phyloP scores from a whole-genome alignment of 1,284 basidiomycete genomes.

The Pseudozyma flocculosa region DNA sequence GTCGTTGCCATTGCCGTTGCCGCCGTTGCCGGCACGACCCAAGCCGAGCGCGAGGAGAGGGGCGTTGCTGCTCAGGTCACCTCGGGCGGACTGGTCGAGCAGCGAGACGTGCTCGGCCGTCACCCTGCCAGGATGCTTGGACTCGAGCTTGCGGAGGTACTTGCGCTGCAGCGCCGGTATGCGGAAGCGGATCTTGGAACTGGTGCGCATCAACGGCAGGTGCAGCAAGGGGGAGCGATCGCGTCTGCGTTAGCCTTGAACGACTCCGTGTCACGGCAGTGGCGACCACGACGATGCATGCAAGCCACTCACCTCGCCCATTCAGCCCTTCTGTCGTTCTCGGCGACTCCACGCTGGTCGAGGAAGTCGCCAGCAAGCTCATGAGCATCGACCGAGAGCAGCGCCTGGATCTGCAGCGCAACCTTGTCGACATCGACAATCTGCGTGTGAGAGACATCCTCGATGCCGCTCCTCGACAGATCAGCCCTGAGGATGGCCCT shows the following conservation, averaged over 20 bases:
- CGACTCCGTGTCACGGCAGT: no score
- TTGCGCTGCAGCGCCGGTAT: conserved; percentile 26
- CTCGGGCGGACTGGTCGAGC: neutral
- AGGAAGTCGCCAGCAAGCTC: conserved; percentile 11
- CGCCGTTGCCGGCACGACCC: no score
- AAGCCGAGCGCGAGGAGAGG: neutral
- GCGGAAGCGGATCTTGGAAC: conserved; percentile 12
- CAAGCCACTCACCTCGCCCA: conserved; percentile 6
- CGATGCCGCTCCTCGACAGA: neutral
- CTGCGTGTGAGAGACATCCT: neutral
- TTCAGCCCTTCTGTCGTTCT: neutral
- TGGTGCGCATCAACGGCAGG: neutral
- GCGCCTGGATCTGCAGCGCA: conserved; percentile 8
- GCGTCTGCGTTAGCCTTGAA: no score
- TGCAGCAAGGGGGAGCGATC: no score
- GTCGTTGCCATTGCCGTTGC: neutral
- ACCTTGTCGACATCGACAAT: neutral
- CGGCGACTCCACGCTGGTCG: conserved; percentile 7
- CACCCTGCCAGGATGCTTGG: conserved; percentile 7
- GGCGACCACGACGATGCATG: no score
- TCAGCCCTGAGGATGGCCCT: neutral
- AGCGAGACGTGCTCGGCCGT: conserved; percentile 1
- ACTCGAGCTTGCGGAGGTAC: conserved; percentile 17
- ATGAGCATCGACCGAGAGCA: conserved; percentile 3
- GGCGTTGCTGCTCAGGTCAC: neutral